A percentile compares a stretch with the other conserved stretches of the same genome.
phyloP scores from a whole-genome alignment of 176 grass and related monocot genomes.

The Aegilops umbellulata region DNA sequence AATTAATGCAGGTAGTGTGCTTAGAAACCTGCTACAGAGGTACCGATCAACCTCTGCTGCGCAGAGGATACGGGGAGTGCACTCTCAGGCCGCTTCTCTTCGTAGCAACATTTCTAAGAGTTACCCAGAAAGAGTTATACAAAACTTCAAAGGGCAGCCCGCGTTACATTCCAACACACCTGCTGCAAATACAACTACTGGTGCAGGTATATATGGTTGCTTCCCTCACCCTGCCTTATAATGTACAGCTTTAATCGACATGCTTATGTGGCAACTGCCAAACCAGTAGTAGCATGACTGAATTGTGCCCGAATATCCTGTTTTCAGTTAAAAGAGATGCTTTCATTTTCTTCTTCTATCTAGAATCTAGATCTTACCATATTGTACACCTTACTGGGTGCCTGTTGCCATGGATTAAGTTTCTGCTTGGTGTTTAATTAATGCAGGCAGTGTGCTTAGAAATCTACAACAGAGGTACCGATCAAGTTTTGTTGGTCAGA shows the following conservation, averaged over 20 bases:
- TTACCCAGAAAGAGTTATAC: conserved; percentile 71
- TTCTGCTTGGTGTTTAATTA: background rate
- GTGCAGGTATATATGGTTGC: background rate
- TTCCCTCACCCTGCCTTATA: background rate
- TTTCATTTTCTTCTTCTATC: background rate
- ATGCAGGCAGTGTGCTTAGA: conserved; percentile 52
- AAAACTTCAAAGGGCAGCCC: conserved; percentile 54
- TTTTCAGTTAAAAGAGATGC: background rate
- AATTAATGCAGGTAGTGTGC: conserved; percentile 41
- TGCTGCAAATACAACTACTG: background rate
- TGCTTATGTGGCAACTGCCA: background rate
- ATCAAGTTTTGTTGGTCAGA: conserved; percentile 70
- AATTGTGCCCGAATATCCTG: background rate
- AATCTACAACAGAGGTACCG: conserved; percentile 57
- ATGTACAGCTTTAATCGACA: background rate
- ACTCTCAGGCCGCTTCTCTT: conserved; percentile 36
- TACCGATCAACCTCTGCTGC: conserved; percentile 68
- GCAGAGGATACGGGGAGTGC: conserved; percentile 42
- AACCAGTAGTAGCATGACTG: background rate
- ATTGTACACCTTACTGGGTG: background rate
- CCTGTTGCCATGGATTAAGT: background rate
- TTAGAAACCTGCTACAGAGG: conserved; percentile 59
- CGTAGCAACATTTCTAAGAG: conserved; percentile 61
- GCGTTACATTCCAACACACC: background rate
- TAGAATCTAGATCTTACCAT: background rate